Percentiles rank a stretch among this genome's conserved stretches.
Conservation (phyloP, 306 rosid species). For the Acacia confusa region DNA sequence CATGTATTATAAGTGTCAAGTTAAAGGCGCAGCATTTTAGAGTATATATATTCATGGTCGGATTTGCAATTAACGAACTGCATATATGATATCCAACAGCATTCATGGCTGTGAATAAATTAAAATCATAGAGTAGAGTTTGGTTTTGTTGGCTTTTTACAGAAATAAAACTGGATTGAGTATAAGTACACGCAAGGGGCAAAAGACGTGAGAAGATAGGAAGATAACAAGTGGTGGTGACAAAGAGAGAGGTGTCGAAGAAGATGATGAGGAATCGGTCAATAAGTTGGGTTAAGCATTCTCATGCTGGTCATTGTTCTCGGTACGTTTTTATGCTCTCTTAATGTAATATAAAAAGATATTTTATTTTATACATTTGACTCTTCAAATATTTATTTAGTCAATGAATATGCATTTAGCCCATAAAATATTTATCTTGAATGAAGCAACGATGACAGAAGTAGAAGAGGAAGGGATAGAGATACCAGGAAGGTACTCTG, state of each 20-base stretch:
- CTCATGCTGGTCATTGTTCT: background rate
- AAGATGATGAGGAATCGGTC: background rate
- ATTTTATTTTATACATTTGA: too few relatives aligned
- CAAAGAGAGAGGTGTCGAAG: background rate
- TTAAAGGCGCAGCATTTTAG: too few relatives aligned
- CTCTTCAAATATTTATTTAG: too few relatives aligned
- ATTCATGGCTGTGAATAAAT: background rate
- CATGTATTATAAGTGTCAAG: too few relatives aligned
- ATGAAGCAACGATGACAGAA: background rate
- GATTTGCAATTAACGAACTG: background rate
- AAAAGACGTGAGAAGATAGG: background rate
- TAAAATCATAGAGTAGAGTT: too few relatives aligned
- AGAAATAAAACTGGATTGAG: background rate
- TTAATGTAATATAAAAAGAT: too few relatives aligned
- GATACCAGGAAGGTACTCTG: background rate
- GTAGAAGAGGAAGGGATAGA: background rate
- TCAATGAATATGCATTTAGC: too few relatives aligned
- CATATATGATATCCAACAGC: background rate
- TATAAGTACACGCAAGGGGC: background rate
- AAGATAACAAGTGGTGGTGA: background rate
- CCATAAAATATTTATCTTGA: too few relatives aligned
- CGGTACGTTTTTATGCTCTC: background rate
- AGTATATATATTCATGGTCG: background rate
- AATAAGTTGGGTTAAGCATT: background rate
- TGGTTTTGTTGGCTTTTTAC: background rate